Conservation (phyloP, 176 grass and related monocot species). For the Areca catechu region DNA sequence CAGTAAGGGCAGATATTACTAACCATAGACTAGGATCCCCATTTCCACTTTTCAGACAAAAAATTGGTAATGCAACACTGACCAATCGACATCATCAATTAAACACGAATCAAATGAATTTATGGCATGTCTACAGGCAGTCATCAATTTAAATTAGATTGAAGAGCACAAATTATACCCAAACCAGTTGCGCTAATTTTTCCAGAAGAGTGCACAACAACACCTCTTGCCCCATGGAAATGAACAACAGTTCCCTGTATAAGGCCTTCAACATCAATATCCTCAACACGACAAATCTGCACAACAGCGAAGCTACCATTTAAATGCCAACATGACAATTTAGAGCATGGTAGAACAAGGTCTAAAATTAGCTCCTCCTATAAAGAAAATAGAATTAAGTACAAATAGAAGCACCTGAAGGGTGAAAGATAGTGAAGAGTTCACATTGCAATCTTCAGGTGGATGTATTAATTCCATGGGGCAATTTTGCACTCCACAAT, state of each 20-base stretch:
- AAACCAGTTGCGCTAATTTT: conserved; percentile 68
- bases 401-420: conserved; percentile 44
- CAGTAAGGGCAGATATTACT: no score
- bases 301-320: conserved; percentile 5
- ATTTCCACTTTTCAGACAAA: no score
- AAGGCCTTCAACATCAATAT: conserved; percentile 88
- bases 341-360: not conserved
- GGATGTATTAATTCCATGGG: conserved; percentile 89
- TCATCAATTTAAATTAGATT: not conserved
- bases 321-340: conserved; percentile 5
- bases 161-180: conserved; percentile 34
- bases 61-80: no score
- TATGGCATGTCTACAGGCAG: no score
- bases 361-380: not conserved
- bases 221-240: conserved; percentile 80
- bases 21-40: no score
- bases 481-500: conserved; percentile 72
- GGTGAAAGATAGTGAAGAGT: conserved; percentile 91
- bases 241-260: conserved; percentile 90
- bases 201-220: conserved; percentile 70
- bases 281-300: conserved; percentile 97
- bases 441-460: conserved; percentile 99
- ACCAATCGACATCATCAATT: no score
- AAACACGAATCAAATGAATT: no score
- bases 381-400: no score